Evolutionary conservation across 129 eudicot genomes (phyloP).

Genomic region (Lonicera japonica): DNA sequence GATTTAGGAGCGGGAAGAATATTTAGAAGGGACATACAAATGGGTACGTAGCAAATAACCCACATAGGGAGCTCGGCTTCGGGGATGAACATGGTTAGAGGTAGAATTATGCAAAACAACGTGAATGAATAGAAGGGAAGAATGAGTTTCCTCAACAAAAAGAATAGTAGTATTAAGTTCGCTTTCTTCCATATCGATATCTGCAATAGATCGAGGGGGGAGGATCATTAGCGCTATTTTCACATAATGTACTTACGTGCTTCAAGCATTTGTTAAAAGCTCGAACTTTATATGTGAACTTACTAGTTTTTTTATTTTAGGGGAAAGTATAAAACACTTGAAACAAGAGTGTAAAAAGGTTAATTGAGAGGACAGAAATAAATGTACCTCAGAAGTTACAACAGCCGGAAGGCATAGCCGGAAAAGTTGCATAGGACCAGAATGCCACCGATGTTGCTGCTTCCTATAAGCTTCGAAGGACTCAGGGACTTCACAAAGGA

Average conservation of each 20-base stretch:
- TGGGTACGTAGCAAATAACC: constrained; percentile 47
- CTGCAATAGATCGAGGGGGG: constrained; percentile 20
- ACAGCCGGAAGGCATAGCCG: constrained; percentile 45
- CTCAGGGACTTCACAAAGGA: constrained; percentile 53
- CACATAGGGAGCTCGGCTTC: constrained; percentile 48
- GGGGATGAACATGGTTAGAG: constrained; percentile 47
- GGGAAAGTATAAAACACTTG: too few species aligned
- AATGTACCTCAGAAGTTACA: constrained; percentile 39
- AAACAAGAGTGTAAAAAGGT: background rate
- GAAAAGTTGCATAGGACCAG: constrained; percentile 64
- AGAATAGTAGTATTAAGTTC: constrained; percentile 45
- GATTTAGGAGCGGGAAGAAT: constrained; percentile 48
- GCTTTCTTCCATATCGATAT: constrained; percentile 40
- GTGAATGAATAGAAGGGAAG: constrained; percentile 60
- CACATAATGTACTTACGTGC: too few species aligned
- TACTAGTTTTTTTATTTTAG: too few species aligned
- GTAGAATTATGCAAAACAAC: constrained; percentile 41
- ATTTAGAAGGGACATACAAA: constrained; percentile 34
- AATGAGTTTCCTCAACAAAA: constrained; percentile 39
- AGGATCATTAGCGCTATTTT: too few species aligned
- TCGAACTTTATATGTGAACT: too few species aligned
- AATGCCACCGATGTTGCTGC: constrained; percentile 69
- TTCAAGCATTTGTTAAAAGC: too few species aligned
- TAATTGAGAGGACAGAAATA: background rate
- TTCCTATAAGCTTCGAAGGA: constrained; percentile 56